Evolutionary conservation across 2,329 filamentous ascomycete genomes (phyloP).

Genomic region (Aspergillaceae sp.): DNA sequence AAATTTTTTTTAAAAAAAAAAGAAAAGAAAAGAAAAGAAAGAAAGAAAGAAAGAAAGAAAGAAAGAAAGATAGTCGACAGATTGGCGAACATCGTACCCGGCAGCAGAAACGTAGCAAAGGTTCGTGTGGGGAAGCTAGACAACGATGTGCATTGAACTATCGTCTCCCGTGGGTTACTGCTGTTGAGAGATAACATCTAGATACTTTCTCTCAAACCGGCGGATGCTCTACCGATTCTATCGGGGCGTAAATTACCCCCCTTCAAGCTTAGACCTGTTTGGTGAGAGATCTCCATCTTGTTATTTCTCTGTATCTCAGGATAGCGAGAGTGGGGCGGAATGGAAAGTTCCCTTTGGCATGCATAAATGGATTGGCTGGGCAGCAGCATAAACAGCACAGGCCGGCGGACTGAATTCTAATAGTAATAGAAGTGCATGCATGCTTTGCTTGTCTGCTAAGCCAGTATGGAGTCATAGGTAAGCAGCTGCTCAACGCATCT

Average conservation of each 20-base stretch:
- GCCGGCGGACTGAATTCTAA: neutral
- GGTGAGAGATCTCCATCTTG: neutral
- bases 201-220: neutral
- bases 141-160: conserved; percentile 2
- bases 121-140: conserved; percentile 3
- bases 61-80: conserved; percentile 1
- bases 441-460: too few species aligned
- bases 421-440: too few species aligned
- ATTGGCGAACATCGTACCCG: neutral
- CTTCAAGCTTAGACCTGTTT: neutral
- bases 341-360: neutral
- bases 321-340: neutral
- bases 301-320: neutral
- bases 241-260: neutral
- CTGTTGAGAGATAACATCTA: neutral
- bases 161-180: neutral
- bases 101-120: neutral
- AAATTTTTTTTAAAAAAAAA: too few species aligned
- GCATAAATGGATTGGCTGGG: neutral
- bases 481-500: too few species aligned
- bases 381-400: neutral
- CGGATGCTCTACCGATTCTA: neutral
- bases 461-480: too few species aligned
- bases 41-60: neutral
- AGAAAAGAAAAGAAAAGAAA: neutral